phyloP scores from a whole-genome alignment of 1,284 basidiomycete genomes.

The Marasmius sp. region DNA sequence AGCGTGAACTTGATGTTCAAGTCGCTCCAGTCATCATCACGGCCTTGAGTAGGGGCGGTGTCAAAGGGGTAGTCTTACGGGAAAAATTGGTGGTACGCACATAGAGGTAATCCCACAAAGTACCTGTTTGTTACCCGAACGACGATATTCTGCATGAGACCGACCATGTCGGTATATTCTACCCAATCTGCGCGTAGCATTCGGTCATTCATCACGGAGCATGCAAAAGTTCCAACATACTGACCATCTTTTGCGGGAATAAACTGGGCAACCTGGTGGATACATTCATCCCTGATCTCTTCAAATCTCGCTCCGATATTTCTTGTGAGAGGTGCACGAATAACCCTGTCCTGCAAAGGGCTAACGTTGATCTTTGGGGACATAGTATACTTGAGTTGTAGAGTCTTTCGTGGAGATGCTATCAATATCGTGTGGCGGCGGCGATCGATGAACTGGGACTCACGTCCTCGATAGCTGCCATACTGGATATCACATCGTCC shows the following conservation, averaged over 20 bases:
- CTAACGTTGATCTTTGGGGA: background rate
- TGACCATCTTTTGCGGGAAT: background rate
- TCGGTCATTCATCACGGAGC: background rate
- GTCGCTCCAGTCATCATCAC: slow-evolving; percentile 8
- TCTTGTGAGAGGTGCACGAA: background rate
- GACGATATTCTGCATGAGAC: background rate
- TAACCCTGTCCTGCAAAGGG: background rate
- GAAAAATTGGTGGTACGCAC: background rate
- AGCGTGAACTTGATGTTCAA: background rate
- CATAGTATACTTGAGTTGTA: background rate
- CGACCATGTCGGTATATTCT: background rate
- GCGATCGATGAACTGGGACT: background rate
- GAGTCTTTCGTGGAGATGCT: background rate
- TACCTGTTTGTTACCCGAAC: slow-evolving; percentile 5
- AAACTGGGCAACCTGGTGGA: background rate
- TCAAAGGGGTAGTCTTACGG: background rate
- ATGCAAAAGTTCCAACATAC: background rate
- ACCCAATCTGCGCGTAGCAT: background rate
- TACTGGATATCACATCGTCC: background rate
- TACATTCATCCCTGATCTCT: background rate
- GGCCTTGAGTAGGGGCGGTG: background rate
- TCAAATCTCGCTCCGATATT: background rate
- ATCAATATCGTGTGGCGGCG: background rate
- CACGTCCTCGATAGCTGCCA: background rate
- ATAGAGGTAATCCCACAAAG: slow-evolving; percentile 15